phyloP scores from a whole-genome alignment of 805 yeast species.

The Yamadazyma nakazawae region DNA sequence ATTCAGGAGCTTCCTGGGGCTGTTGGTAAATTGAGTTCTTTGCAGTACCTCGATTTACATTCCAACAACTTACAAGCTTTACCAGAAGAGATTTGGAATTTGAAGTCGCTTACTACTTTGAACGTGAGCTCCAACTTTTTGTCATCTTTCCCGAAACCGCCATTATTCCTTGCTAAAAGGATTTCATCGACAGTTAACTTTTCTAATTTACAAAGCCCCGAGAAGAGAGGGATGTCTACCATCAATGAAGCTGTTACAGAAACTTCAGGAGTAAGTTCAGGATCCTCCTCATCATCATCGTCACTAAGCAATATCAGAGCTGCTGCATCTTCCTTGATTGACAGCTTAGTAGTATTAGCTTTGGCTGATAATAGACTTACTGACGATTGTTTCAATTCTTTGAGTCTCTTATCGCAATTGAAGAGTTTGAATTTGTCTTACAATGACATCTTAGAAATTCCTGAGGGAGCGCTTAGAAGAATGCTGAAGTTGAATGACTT shows the following conservation, averaged over 20 bases:
- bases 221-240: background rate
- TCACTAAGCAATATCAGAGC: constrained; percentile 38
- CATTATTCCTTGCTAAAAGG: constrained; percentile 29
- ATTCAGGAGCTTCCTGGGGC: constrained; percentile 66
- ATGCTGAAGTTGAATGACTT: constrained; percentile 58
- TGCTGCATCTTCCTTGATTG: constrained; percentile 34
- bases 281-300: background rate
- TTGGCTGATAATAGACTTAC: constrained; percentile 81
- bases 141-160: constrained; percentile 56
- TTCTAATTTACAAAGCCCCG: constrained; percentile 1
- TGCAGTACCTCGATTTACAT: constrained; percentile 74
- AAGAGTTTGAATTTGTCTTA: constrained; percentile 72
- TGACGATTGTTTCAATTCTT: constrained; percentile 70
- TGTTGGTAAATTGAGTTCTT: constrained; percentile 55
- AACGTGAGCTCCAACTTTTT: constrained; percentile 75
- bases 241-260: constrained; percentile 1
- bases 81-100: constrained; percentile 64
- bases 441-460: constrained; percentile 80
- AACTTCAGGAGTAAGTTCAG: background rate
- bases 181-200: constrained; percentile 30
- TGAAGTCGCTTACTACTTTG: constrained; percentile 52
- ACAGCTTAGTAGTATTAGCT: constrained; percentile 53
- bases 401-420: constrained; percentile 58
- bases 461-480: constrained; percentile 63
- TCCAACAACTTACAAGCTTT: constrained; percentile 73